Evolutionary conservation across 2,329 filamentous ascomycete species (phyloP), one percentile per base, ranked within the genome.

Genomic region (Cercospora nicotianae): DNA sequence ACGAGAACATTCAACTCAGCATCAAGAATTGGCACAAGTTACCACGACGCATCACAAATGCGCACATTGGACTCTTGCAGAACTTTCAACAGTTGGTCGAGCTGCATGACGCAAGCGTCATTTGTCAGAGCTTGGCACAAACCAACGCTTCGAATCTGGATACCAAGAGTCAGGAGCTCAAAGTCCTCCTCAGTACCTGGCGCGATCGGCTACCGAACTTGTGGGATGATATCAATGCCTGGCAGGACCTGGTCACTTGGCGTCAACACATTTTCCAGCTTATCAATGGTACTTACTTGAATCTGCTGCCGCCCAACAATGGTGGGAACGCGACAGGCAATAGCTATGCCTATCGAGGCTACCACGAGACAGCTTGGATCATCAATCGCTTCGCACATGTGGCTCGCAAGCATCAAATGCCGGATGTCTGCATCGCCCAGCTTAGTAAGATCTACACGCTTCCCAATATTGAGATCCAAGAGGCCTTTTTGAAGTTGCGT

Each of bases 171-270:
- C 92, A 94, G 66, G 96, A 99, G 81, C 86, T 99, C 2, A 99
- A 99, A 81, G 82, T 99, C 63, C 87, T 98, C 3, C 86, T 99
- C 5, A 93, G 93, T 64, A 95, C 94, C 7, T 99, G 95, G 95
- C 89, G 95, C 67, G 95, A 99, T 78, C 88, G 95, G 60, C 83
- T 99, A 63, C 95, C 95, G 1, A 99, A 99, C 77, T 91, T 97
- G 3, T 99, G 95, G 95, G 95, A 99, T 78, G 95, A 99, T 79
- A 99, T 99, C 79, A 97, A 96, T 72, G 93, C 95, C 45, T 99
- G 95, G 95, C 95, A 99, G 79, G 96, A 99, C 77, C 84, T 99
- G 48, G 95, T 99, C n/a, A 99, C 95, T 1, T 99, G 95, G 95
- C 89, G 95, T 73, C 96, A 99, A 78, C 95, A 99, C 80, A 97